These are phyloP conservation scores for Clonostachys byssicola DNA, from an alignment of 2,329 filamentous ascomycete species.

Conservation along the genomic window DNA sequence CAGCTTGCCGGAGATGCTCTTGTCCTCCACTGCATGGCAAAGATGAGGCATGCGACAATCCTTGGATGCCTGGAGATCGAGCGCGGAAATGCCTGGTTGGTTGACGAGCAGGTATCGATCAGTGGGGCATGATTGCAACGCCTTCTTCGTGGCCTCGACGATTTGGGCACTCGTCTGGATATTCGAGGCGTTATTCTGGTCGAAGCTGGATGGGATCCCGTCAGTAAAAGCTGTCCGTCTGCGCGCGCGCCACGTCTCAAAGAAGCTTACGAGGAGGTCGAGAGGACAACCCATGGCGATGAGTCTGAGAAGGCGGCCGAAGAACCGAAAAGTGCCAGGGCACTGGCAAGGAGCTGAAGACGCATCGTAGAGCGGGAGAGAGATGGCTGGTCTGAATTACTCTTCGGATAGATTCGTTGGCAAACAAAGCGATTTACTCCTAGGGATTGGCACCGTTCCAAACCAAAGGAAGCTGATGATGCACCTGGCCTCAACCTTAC, in stretches of 20 bases:
- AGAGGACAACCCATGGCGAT: slow-evolving; percentile 85
- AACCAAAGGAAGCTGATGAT: background rate
- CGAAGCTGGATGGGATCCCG: slow-evolving; percentile 17
- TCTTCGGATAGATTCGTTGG: no score
- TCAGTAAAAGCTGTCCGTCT: no score
- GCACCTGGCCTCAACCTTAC: slow-evolving; percentile 11
- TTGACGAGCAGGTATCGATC: slow-evolving; percentile 73
- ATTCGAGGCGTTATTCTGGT: slow-evolving; percentile 16
- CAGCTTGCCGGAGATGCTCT: slow-evolving; percentile 30
- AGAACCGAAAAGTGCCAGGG: slow-evolving; percentile 51
- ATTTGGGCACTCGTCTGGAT: slow-evolving; percentile 45
- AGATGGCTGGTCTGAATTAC: background rate
- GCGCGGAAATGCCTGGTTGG: slow-evolving; percentile 69
- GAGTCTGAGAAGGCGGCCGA: slow-evolving; percentile 78
- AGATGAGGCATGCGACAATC: slow-evolving; percentile 51
- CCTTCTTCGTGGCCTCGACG: slow-evolving; percentile 33
- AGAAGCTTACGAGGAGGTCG: slow-evolving; percentile 67
- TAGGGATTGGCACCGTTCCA: background rate
- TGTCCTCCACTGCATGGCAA: slow-evolving; percentile 29
- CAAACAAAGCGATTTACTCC: background rate
- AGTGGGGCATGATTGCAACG: slow-evolving; percentile 67
- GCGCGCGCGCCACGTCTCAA: no score
- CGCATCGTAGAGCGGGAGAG: slow-evolving; percentile 38
- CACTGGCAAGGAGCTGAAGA: slow-evolving; percentile 42
- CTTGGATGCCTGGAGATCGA: slow-evolving; percentile 52